Base-by-base conservation (phyloP, 345 rosid genomes). In the Luvunga scandens region DNA sequence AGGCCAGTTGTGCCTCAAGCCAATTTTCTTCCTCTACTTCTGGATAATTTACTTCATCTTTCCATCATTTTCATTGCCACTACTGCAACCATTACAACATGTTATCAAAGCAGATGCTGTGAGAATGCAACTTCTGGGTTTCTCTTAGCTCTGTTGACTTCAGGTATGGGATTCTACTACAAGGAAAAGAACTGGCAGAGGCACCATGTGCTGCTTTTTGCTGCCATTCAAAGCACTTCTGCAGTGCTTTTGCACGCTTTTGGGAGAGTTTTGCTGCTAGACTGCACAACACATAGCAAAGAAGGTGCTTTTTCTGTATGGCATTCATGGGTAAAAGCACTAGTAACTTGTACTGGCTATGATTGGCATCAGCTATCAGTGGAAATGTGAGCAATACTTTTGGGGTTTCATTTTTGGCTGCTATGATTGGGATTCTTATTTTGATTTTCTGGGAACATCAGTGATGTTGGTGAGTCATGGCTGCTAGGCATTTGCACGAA, bases 261-360 rank as follows among this genome's bases (percentile, higher is more conserved):
- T 0, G 34, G 36, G 6, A 33, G 36, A 33, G 6, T 33, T 33
- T 33, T 33, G 6, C 5, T 4, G 36, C 1, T 33, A 33, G 36
- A 33, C 0, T 33, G 36, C 5, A 4, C 36, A 33, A 5, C 36
- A 33, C 36, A 3, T 5, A 91, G 88, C 6, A 84, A 81, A 75
- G 90, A 89, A 82, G 91, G 91, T 1, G 87, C 80, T 7, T 91
- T 91, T 68, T 81, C 90, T 0, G 62, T 79, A 7, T 89, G 90
- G 92, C 83, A 72, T 28, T 82, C 90, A 0, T 88, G 89, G 90
- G 73, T 75, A 12, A 85, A 78, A 68, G 78, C 78, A 24, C 31
- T 80, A 12, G 92, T 92, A 5, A 73, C 88, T 16, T 87, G 91
- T 72, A 73, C 81, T 2, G 94, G 92, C 5, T 91, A 86, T 27